phyloP scores from a whole-genome alignment of 2,329 filamentous ascomycete genomes.

The Endoconidiophora laricicola region DNA sequence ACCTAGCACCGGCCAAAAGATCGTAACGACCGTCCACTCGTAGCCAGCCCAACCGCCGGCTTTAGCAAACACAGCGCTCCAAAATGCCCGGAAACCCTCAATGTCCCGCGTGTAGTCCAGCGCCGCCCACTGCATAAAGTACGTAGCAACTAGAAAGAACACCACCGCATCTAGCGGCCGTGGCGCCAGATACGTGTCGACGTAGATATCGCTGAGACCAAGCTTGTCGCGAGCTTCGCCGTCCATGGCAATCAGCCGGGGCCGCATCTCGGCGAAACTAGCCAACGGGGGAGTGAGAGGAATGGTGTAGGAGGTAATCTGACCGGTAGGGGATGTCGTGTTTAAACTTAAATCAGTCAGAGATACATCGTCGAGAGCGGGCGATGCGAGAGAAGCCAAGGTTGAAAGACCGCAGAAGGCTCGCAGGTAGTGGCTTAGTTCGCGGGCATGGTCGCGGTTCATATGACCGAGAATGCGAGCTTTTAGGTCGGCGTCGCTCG shows the following conservation, averaged over 20 bases:
- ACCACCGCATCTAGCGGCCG: slow-evolving; percentile 16
- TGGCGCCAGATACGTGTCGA: slow-evolving; percentile 27
- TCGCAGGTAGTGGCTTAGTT: slow-evolving; percentile 48
- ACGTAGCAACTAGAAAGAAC: slow-evolving; percentile 36
- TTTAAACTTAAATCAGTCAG: slow-evolving; percentile 48
- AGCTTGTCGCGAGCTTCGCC: slow-evolving; percentile 39
- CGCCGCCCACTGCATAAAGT: slow-evolving; percentile 23
- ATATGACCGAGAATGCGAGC: slow-evolving; percentile 53
- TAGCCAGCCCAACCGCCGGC: slow-evolving; percentile 38
- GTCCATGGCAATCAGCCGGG: slow-evolving; percentile 56
- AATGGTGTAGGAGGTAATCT: slow-evolving; percentile 30
- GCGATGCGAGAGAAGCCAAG: background rate
- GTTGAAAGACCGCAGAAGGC: background rate
- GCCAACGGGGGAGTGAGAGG: slow-evolving; percentile 53
- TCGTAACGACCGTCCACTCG: slow-evolving; percentile 37
- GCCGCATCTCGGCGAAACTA: slow-evolving; percentile 49
- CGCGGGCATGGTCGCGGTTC: slow-evolving; percentile 66
- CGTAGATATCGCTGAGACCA: slow-evolving; percentile 33
- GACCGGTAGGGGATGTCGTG: slow-evolving; percentile 23
- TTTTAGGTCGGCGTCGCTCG: slow-evolving; percentile 19
- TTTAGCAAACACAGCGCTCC: slow-evolving; percentile 34
- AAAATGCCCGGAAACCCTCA: slow-evolving; percentile 29
- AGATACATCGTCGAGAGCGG: slow-evolving; percentile 3
- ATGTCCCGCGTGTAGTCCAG: no score
- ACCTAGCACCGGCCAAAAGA: slow-evolving; percentile 41